phyloP scores from a whole-genome alignment of 2,329 filamentous ascomycete genomes.

The Didymella exigua region DNA sequence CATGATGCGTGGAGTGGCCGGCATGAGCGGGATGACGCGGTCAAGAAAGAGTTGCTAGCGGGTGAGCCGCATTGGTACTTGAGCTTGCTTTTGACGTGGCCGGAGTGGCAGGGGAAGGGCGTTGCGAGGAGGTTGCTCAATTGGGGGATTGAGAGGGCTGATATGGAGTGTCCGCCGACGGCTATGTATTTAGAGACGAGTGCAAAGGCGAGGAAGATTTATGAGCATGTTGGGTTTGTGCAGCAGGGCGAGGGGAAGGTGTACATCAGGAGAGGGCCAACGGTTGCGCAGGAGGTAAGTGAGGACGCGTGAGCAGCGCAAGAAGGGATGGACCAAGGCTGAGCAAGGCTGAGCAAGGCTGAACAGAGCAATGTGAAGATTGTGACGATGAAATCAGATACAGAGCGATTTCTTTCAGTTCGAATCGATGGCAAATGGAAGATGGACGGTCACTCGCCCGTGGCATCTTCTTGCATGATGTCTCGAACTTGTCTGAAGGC shows the following conservation, averaged over 20 bases:
- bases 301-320: constrained; percentile 1
- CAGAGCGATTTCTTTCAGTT: background rate
- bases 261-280: background rate
- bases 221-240: constrained; percentile 40
- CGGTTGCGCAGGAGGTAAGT: constrained; percentile 7
- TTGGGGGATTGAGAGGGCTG: constrained; percentile 42
- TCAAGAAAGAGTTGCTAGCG: constrained; percentile 21
- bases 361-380: constrained; percentile 6
- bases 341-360: constrained; percentile 1
- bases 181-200: constrained; percentile 39
- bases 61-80: constrained; percentile 43
- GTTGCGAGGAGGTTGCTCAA: constrained; percentile 35
- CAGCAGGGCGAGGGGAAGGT: constrained; percentile 9
- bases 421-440: too few species aligned
- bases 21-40: constrained; percentile 26
- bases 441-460: background rate
- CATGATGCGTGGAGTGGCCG: constrained; percentile 28
- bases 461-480: too few species aligned
- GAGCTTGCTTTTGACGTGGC: constrained; percentile 35
- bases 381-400: background rate
- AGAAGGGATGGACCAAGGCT: background rate
- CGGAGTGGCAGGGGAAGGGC: constrained; percentile 38
- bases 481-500: too few species aligned
- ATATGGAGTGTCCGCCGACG: constrained; percentile 28
- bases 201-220: constrained; percentile 33